Conservation (phyloP, 192 early-diverging fungal species). For the Coemansia sp. region DNA sequence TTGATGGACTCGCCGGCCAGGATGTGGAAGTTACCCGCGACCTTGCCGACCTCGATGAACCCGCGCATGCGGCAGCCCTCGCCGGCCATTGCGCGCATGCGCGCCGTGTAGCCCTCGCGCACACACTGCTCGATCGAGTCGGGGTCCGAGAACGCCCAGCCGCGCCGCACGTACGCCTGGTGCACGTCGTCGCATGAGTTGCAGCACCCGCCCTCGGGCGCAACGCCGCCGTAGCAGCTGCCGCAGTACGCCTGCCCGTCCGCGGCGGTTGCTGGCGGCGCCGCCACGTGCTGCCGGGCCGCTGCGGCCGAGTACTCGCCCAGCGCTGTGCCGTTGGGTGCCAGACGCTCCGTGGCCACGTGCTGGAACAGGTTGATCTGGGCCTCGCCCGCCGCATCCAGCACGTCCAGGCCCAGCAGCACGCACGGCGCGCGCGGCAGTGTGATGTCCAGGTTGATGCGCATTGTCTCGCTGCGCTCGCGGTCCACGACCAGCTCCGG, state of each 20-base stretch:
- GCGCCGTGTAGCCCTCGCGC: slow-evolving; percentile 74
- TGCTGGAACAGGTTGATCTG: slow-evolving; percentile 72
- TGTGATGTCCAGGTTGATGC: slow-evolving; percentile 84
- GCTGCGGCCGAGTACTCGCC: slow-evolving; percentile 5
- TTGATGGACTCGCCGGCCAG: slow-evolving; percentile 72
- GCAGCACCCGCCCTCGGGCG: slow-evolving; percentile 77
- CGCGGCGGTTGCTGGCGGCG: slow-evolving; percentile 10
- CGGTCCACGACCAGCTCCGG: slow-evolving; percentile 81
- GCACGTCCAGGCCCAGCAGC: slow-evolving; percentile 90
- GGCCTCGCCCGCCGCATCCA: slow-evolving; percentile 90
- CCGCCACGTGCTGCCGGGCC: slow-evolving; percentile 35
- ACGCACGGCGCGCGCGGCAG: slow-evolving; percentile 89
- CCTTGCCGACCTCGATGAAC: slow-evolving; percentile 79
- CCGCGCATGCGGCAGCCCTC: slow-evolving; percentile 91
- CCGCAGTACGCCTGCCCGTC: slow-evolving; percentile 68
- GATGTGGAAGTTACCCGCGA: slow-evolving; percentile 90
- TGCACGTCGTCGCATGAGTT: slow-evolving; percentile 91
- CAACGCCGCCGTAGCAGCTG: slow-evolving; percentile 76
- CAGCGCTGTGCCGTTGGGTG: slow-evolving; percentile 61
- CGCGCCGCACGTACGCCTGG: slow-evolving; percentile 72
- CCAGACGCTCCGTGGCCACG: slow-evolving; percentile 77
- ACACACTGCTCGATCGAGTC: slow-evolving; percentile 88
- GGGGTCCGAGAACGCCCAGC: slow-evolving; percentile 78
- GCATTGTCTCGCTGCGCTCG: slow-evolving; percentile 81
- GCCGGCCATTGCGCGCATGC: slow-evolving; percentile 68